These are phyloP conservation scores for Rhizophagus clarus DNA, from an alignment of 192 early-diverging fungal genomes.

Conservation along the genomic window DNA sequence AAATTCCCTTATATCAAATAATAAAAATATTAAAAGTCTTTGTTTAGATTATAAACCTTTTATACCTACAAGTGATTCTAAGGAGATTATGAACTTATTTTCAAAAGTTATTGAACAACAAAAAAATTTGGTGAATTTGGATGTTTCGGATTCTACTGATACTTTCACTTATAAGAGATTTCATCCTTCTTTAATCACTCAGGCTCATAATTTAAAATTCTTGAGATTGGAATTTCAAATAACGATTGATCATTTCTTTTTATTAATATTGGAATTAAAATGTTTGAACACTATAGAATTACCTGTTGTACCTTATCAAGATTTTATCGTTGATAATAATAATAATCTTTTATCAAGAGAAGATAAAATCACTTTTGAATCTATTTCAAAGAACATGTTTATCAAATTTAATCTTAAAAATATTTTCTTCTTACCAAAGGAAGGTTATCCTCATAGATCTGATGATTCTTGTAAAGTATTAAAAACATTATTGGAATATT, in stretches of 20 bases:
- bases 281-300: not conserved
- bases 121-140: not conserved
- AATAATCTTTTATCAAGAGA: not conserved
- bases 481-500: not conserved
- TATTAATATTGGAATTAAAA: not conserved
- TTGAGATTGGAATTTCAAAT: not conserved
- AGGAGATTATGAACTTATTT: not conserved
- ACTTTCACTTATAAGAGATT: not conserved
- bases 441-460: not conserved
- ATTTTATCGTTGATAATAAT: not conserved
- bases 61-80: not conserved
- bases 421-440: not conserved
- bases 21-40: not conserved
- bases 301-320: not conserved
- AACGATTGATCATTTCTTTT: not conserved
- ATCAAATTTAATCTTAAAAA: not conserved
- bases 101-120: not conserved
- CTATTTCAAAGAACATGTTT: not conserved
- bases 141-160: not conserved
- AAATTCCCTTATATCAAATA: not conserved
- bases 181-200: not conserved
- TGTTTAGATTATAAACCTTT: not conserved
- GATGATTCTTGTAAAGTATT: not conserved
- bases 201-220: not conserved
- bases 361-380: not conserved